Base-by-base conservation (phyloP, 495 filamentous ascomycete genomes). In the Hypoxylon trugodes region DNA sequence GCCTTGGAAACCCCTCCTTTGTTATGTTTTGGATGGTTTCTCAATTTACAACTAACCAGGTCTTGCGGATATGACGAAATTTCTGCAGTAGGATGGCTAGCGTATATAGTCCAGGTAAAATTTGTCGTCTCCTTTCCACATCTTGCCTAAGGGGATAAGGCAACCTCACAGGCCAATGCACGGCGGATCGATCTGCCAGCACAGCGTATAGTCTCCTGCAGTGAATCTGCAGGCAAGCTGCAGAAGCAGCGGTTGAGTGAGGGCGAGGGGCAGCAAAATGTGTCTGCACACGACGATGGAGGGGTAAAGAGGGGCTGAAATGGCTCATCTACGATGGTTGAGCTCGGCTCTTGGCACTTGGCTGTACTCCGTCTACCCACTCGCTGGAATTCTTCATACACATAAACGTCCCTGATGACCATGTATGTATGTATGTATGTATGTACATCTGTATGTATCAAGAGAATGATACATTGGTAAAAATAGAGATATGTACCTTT, bases 281-380 rank as follows among this genome's bases (percentile, higher is more conserved):
- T 64, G 15, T 54, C 21, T 41, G 51, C 13, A 19, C 24, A 45
- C 41, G 68, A 60, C 57, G 55, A 72, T 70, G 70, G 70, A 73
- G 70, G 70, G 70, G 70, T 70, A 73, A 65, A 59, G 65, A 68
- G 70, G 70, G 68, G 70, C 51, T 65, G 37, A 59, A 62, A 67
- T 67, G 43, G 65, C 66, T 66, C 53, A 54, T 56, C n/a, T 54
- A 59, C 25, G 45, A 56, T 61, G 57, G 46, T 1, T 41, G 45
- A 60, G 51, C 52, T 57, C 49, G 45, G 25, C 24, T 15, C 57
- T 61, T 61, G 63, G 63, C 63, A 46, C 49, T 46, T 28, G 43
- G 56, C 42, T 54, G 41, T 52, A n/a, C 50, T 56, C 36, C 53
- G 37, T 58, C 28, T 51, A 57, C 53, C 43, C 52, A 48, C 54